Evolutionary conservation across 2,329 filamentous ascomycete species (phyloP), one percentile per base, ranked within the genome.

Genomic region (Talaromyces albobiverticillius): DNA sequence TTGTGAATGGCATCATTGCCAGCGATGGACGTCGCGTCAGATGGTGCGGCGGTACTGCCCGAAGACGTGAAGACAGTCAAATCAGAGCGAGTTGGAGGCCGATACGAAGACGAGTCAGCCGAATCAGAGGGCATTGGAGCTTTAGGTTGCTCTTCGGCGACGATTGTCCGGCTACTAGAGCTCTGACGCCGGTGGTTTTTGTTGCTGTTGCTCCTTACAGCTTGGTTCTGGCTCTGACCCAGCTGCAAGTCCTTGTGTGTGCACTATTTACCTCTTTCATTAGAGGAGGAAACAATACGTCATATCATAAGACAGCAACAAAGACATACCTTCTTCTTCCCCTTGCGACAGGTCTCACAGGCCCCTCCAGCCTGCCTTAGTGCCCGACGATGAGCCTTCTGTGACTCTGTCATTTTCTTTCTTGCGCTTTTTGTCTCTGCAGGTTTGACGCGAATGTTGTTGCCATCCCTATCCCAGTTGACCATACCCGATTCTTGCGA

Each of bases 271-370:
- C n/a, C n/a, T n/a, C n/a, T n/a, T n/a, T n/a, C n/a, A n/a, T n/a
- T n/a, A n/a, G n/a, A n/a, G n/a, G n/a, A n/a, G n/a, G n/a, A n/a
- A n/a, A n/a, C n/a, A n/a, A n/a, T n/a, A n/a, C n/a, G n/a, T n/a
- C n/a, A n/a, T n/a, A n/a, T n/a, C n/a, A n/a, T n/a, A n/a, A n/a
- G n/a, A n/a, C n/a, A 16, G 36, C 18, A 40, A 23, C 11, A 52
- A 16, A 14, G 14, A 23, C 46, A 40, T 51, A 51, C 53, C 53
- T 50, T 54, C 14, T 51, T 51, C 10, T 54, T 54, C 4, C 25
- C 10, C 14, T 34, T 42, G 3, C 46, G 46, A 31, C 53, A 54
- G n/a, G 3, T 31, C 0, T 46, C 40, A 23, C 53, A 54, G 2
- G 53, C 53, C 20, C 53, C 53, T 9, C 53, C 53, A 5, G 46